Base-by-base conservation (phyloP, 495 filamentous ascomycete genomes). In the Cladorrhinum samala region DNA sequence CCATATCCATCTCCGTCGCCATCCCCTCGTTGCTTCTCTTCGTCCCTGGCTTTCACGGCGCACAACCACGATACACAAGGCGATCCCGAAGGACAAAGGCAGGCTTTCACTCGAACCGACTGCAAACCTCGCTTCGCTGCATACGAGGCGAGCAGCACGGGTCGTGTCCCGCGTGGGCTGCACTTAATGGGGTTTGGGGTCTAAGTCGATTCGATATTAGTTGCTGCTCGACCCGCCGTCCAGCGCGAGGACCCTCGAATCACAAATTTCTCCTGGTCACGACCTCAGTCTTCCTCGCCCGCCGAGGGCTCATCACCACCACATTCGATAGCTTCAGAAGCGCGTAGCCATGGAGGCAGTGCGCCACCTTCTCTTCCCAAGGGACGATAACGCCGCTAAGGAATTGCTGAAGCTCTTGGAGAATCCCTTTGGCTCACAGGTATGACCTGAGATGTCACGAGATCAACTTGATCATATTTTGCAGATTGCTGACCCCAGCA, bases 351-450 rank as follows among this genome's bases (percentile, higher is more conserved):
- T 60, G 62, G 54, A 39, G 23, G 50, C 61, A 36, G 18, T 46
- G n/a, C 52, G 50, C 18, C 48, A 40, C 37, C 36, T 68, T 24
- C 18, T 63, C 16, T 14, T 14, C 17, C 21, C 50, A 23, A 62
- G 65, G 56, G 50, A 57, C n/a, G 62, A 55, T 18, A 37, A 57
- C 47, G 55, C 71, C 11, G 64, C 55, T 9, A 21, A 61, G 19
- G 63, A 74, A 52, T 63, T 77, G 5, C 54, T 75, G 21, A 53
- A 73, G 2, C 59, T 81, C 19, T 55, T 81, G 5, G 57, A 73
- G 46, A 67, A 79, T 57, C 78, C 78, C 27, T 81, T 77, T 51
- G 63, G 65, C 49, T 62, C 68, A 23, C 67, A 70, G 63, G 77
- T 77, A 65, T 18, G 63, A 46, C 24, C 8, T 5, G 17, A 7